Evolutionary conservation across 108 stramenopile species (phyloP), one percentile per base, ranked within the genome.

Genomic region (Nitzschia putrida): DNA sequence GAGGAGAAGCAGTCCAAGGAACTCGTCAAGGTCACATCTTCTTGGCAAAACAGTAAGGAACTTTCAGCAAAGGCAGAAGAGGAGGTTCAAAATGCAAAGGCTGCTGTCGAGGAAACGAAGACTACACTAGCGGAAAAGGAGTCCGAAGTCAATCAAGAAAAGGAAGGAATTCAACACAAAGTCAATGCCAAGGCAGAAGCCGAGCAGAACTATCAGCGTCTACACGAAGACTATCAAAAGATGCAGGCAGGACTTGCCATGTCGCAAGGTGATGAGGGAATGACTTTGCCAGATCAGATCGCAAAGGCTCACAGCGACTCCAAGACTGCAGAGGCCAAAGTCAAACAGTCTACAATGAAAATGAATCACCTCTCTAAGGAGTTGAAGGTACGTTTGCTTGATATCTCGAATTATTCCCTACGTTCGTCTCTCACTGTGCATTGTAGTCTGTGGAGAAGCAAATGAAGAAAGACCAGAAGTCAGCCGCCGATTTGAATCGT

Each of bases 1-100:
- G 89, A 94, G 44, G 96, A 97, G 37, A 82, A 88, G 57, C 82
- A 77, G n/a, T 89, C 93, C n/a, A 98, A 97, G 74, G 88, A 89
- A 64, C 83, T 98, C 16, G 97, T 97, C 42, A 95, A 97, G 82
- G 80, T 77, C 12, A 96, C 89, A 29, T 93, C 95, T 13, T 76
- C 83, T 26, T 86, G 85, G 88, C 76, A 92, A 60, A 93, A 88
- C 45, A 93, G 85, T 58, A 81, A 91, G 66, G 82, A 83, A 57
- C 64, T 59, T 4, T 81, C 85, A 3, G 64, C 68, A 25, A 84
- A 91, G 25, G 88, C 88, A 22, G 78, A 90, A 58, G 77, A 73
- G 16, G 94, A 94, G 23, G 71, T 88, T n/a, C 78, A 80, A 38
- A 79, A 87, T 44, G 91, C 92, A 8, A 74, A 82, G 44, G 68